phyloP scores from a whole-genome alignment of 495 filamentous ascomycete species.

The Penicillium cosmopolitanum region DNA sequence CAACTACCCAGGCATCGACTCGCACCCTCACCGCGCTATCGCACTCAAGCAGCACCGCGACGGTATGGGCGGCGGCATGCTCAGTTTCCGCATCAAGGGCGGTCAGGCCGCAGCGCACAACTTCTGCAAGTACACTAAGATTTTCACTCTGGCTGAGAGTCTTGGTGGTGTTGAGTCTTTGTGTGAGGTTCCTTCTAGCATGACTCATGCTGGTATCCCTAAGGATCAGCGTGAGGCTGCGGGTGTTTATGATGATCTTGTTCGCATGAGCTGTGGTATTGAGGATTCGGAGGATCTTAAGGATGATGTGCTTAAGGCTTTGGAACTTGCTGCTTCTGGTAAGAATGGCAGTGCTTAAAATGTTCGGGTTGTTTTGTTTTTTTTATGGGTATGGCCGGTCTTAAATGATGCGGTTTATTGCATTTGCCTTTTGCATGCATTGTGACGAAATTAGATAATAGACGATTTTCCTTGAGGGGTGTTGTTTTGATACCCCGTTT shows the following conservation, averaged over 20 bases:
- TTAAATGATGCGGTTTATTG: neutral
- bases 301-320: conserved; percentile 80
- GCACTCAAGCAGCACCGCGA: conserved; percentile 89
- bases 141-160: conserved; percentile 94
- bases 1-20: conserved; percentile 91
- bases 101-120: conserved; percentile 84
- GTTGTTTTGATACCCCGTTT: neutral
- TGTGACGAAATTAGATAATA: conserved; percentile 28
- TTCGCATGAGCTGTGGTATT: conserved; percentile 89
- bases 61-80: conserved; percentile 96
- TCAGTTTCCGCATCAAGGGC: conserved; percentile 91
- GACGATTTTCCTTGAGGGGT: conserved; percentile 21
- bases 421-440: conserved; percentile 7
- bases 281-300: conserved; percentile 88
- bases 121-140: conserved; percentile 86
- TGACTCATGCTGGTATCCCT: conserved; percentile 97
- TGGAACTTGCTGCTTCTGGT: conserved; percentile 69
- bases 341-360: conserved; percentile 32
- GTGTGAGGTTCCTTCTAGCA: conserved; percentile 86
- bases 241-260: conserved; percentile 96
- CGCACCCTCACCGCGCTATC: conserved; percentile 83
- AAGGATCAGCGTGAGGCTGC: conserved; percentile 84
- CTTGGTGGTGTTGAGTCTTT: conserved; percentile 92
- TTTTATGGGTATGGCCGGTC: neutral
- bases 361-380: neutral